Conservation (phyloP, 2,329 filamentous ascomycete genomes). For the Ophiostoma sp. region DNA sequence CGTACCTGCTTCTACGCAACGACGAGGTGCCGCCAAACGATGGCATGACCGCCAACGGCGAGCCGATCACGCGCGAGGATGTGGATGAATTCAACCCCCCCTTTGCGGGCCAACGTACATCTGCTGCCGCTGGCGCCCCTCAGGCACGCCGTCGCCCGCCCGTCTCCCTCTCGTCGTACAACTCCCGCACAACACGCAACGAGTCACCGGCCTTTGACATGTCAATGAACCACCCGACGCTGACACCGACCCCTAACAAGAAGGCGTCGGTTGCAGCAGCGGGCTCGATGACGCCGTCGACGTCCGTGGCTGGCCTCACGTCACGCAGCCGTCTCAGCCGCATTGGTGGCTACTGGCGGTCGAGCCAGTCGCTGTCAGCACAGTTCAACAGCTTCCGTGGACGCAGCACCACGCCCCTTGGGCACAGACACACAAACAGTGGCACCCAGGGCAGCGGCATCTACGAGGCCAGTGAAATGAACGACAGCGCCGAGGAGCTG, state of each 20-base stretch:
- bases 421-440: conserved; percentile 28
- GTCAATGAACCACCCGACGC: conserved; percentile 56
- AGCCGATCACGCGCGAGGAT: conserved; percentile 61
- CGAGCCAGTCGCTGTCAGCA: conserved; percentile 42
- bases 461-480: conserved; percentile 57
- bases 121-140: conserved; percentile 35
- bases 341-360: conserved; percentile 61
- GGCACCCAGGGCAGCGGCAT: conserved; percentile 43
- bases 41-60: conserved; percentile 50
- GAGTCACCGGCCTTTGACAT: conserved; percentile 57
- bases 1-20: conserved; percentile 83
- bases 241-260: conserved; percentile 52
- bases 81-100: conserved; percentile 81
- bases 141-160: conserved; percentile 51
- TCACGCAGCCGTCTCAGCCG: conserved; percentile 54
- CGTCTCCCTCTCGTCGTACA: conserved; percentile 75
- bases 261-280: conserved; percentile 38
- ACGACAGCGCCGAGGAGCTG: conserved; percentile 81
- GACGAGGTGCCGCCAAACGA: conserved; percentile 49
- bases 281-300: conserved; percentile 30
- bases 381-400: conserved; percentile 57
- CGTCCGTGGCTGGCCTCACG: conserved; percentile 33
- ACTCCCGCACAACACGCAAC: conserved; percentile 69
- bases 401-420: conserved; percentile 44
- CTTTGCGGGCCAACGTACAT: conserved; percentile 39